Evolutionary conservation across 371 early-diverging fungal species (phyloP).

Genomic region (Parasitella parasitica): DNA sequence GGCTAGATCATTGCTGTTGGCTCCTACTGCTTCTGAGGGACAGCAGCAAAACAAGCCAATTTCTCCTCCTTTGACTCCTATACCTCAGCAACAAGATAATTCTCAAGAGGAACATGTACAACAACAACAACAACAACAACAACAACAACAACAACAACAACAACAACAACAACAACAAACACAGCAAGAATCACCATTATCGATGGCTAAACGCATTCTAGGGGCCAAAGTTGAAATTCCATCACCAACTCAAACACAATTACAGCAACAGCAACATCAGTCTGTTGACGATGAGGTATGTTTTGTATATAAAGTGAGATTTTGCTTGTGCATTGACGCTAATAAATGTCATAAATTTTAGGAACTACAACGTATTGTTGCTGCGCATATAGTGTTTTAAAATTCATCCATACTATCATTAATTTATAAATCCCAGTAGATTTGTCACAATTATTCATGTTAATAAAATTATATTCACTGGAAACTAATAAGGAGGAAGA

Average conservation of each 20-base stretch:
- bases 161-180: neutral
- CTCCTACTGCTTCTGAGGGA: constrained; percentile 3
- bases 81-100: constrained; percentile 1
- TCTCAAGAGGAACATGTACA: neutral
- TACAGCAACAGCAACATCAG: constrained; percentile 17
- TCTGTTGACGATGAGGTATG: constrained; percentile 41
- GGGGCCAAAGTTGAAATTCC: constrained; percentile 18
- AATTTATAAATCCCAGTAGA: neutral
- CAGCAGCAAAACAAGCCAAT: constrained; percentile 9
- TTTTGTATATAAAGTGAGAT: neutral
- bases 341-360: neutral
- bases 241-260: neutral
- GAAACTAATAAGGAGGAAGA: too few species aligned
- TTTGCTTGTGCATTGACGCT: neutral
- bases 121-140: neutral
- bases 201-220: constrained; percentile 23
- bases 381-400: constrained; percentile 51
- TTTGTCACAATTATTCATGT: constrained; percentile 7
- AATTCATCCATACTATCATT: neutral
- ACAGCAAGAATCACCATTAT: constrained; percentile 8
- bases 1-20: constrained; percentile 18
- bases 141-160: neutral
- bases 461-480: too few species aligned
- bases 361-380: constrained; percentile 50
- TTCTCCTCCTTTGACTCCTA: constrained; percentile 23